phyloP scores from a whole-genome alignment of 2,329 filamentous ascomycete species.

The Fusarium sterilihyphosum region DNA sequence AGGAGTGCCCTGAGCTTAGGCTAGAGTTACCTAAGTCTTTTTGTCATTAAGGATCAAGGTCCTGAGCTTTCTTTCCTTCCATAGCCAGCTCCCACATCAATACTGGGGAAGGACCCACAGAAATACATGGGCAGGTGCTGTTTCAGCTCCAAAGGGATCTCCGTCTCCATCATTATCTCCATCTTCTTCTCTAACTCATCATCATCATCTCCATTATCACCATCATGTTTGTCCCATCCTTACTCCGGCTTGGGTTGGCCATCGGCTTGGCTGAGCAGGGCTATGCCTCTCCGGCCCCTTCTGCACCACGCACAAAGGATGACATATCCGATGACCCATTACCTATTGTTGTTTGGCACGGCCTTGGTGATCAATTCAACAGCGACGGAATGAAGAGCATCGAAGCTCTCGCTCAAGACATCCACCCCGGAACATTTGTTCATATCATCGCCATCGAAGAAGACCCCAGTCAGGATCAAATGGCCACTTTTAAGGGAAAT shows the following conservation, averaged over 20 bases:
- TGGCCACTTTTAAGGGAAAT: conserved; percentile 91
- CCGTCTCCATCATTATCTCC: conserved; percentile 8
- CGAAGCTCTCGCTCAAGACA: conserved; percentile 74
- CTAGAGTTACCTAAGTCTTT: no score
- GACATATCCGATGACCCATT: conserved; percentile 73
- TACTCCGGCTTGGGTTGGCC: conserved; percentile 44
- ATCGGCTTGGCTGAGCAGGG: conserved; percentile 43
- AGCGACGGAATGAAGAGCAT: conserved; percentile 78
- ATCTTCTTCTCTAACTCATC: conserved; percentile 1
- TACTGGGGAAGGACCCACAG: background rate
- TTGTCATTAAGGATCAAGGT: no score
- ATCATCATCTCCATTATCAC: background rate
- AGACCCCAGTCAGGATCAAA: conserved; percentile 75
- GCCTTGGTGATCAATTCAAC: conserved; percentile 77
- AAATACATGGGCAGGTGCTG: background rate
- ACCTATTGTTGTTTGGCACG: conserved; percentile 96
- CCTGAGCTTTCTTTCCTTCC: no score
- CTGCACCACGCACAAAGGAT: conserved; percentile 38
- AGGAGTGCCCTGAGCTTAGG: no score
- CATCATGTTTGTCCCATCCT: conserved; percentile 30
- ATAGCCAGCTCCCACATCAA: background rate
- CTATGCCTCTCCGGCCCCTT: conserved; percentile 26
- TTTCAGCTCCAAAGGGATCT: background rate
- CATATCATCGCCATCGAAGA: conserved; percentile 80
- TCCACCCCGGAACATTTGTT: conserved; percentile 85